Conservation (phyloP, 306 rosid species). For the Abrus precatorius region DNA sequence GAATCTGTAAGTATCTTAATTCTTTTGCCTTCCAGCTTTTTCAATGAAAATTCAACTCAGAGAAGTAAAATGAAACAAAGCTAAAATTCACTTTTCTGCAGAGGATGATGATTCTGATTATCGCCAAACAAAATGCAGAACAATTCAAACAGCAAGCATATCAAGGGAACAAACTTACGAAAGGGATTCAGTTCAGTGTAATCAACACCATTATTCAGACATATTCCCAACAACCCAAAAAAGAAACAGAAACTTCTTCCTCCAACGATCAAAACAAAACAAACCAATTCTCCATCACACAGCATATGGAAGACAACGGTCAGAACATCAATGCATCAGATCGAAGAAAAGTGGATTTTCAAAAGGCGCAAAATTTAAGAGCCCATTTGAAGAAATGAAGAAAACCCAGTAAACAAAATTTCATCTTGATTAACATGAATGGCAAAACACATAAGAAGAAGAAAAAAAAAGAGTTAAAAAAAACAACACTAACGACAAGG, state of each 20-base stretch:
- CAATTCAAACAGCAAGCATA: background rate
- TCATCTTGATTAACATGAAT: conserved; percentile 1
- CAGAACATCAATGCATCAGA: conserved; percentile 42
- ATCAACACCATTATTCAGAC: conserved; percentile 24
- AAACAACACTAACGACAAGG: conserved; percentile 34
- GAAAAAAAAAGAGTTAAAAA: background rate
- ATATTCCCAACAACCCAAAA: conserved; percentile 9
- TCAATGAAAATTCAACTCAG: conserved; percentile 6
- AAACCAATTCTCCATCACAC: conserved; percentile 10
- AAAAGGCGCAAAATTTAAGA: conserved; percentile 38
- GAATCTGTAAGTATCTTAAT: background rate
- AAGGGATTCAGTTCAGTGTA: conserved; percentile 1
- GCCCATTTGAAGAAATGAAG: conserved; percentile 29
- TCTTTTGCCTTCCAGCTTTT: background rate
- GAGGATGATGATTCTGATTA: conserved; percentile 28
- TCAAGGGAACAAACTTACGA: conserved; percentile 10
- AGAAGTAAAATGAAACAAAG: conserved; percentile 17
- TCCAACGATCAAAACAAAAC: conserved; percentile 17
- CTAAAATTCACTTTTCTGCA: background rate
- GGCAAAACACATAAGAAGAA: conserved; percentile 4
- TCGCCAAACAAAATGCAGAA: conserved; percentile 40
- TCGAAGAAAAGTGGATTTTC: conserved; percentile 39
- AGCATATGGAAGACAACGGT: background rate
- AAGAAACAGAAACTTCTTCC: background rate
- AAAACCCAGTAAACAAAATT: conserved; percentile 46